Base-by-base conservation (phyloP, 1,284 basidiomycete species). In the Athelia psychrophila region DNA sequence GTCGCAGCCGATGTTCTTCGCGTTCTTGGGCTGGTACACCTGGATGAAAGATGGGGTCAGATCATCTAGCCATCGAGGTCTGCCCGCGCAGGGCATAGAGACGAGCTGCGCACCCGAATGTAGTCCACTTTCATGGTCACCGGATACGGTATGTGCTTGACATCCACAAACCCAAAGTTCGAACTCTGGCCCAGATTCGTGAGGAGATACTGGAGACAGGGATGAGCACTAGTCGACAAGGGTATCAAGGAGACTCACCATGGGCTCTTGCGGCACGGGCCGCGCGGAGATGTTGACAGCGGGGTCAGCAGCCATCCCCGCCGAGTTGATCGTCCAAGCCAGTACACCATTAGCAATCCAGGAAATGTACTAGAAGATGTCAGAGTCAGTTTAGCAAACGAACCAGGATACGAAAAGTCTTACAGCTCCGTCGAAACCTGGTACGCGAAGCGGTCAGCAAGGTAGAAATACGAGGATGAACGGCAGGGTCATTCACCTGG, bases 241-340 rank as follows among this genome's bases (percentile, higher is more conserved):
- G 73, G 73, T 32, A 77, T n/a, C 27, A 36, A 42, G 9, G 24
- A 35, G 19, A 65, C 75, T 35, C 55, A 83, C 81, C 85, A 89
- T 85, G 5, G 87, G 86, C 63, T 91, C 87, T 56, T 85, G 78
- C 0, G 89, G 73, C 25, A 94, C 72, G 3, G 80, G 74, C 19
- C 91, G 74, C 22, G 78, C 74, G 2, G 80, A 78, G 33, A 93
- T 83, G 38, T 84, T 66, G 16, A 77, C 80, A 1, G 59, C 55
- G 1, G 71, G 48, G 59, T 90, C 81, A 9, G 87, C 75, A 0
- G 72, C 84, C 58, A 93, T 72, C 2, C 87, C 90, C 9, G 72
- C 73, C 9, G 75, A 78, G 33, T 80, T 78, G 35, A 94, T 59
- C 3, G 81, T 88, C 86, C 86, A 94, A 6, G 83, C 74, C 44